Base-by-base conservation (phyloP, 2,329 filamentous ascomycete genomes). In the Furcasterigmium furcatum region DNA sequence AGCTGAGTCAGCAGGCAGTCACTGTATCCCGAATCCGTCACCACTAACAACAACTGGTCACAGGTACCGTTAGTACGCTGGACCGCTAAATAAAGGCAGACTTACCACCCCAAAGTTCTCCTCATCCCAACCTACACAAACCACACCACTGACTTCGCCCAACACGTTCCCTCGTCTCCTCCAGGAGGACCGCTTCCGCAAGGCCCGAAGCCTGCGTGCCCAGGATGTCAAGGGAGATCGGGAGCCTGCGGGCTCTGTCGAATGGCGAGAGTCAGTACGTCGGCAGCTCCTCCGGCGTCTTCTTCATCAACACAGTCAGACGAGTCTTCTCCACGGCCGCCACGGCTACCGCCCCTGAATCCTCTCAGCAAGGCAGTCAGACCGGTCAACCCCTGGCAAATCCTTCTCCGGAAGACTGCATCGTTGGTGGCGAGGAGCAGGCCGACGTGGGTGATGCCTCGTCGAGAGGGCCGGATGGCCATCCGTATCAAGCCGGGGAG, bases 271-370 rank as follows among this genome's bases (percentile, higher is more conserved):
- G 72, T 42, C 67, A 75, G 44, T 78, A 76, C 53, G 70, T 77
- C 24, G 74, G 75, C 21, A 75, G 71, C 52, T 72, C 72, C 12
- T 74, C 69, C 34, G 74, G 75, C 4, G 71, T 77, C 38, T 78
- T 71, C 57, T 78, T 78, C 56, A 67, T 74, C 52, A 76, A 78
- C 47, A 77, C 74, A 1, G 75, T 78, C 45, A 71, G 71, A 35
- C 66, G 68, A 25, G 72, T 73, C n/a, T 78, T 78, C 54, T 67
- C 68, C 6, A 56, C 59, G 18, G 59, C 62, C 7, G 52, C 65
- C 22, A 57, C 58, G 38, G 41, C 51, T 9, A 34, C 30, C 4
- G 16, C 19, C 5, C 5, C 20, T n/a, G 27, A 20, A 9, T 12
- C 14, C 18, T 39, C 36, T 20, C 3, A 20, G 10, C n/a, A 18